phyloP scores from a whole-genome alignment of 2,329 filamentous ascomycete genomes.

The Botryosphaeria agaves region DNA sequence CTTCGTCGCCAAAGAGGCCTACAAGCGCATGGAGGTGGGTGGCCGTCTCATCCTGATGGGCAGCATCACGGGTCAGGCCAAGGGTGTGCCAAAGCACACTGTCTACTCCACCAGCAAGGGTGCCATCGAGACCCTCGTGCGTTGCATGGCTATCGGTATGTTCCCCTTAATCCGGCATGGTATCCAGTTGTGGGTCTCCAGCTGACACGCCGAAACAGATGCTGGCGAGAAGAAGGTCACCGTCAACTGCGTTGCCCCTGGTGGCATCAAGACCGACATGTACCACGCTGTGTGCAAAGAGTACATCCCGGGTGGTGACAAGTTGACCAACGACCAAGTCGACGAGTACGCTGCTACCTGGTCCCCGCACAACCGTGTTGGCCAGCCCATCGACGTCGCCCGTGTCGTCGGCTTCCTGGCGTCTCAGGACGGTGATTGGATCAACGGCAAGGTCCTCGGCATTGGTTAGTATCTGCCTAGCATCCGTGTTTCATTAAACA shows the following conservation, averaged over 20 bases:
- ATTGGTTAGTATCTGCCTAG: too few species aligned
- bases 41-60: slow-evolving; percentile 37
- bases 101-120: slow-evolving; percentile 37
- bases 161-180: too few species aligned
- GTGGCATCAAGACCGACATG: slow-evolving; percentile 39
- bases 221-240: slow-evolving; percentile 37
- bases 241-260: slow-evolving; percentile 42
- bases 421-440: slow-evolving; percentile 38
- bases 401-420: slow-evolving; percentile 45
- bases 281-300: slow-evolving; percentile 47
- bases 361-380: slow-evolving; percentile 47
- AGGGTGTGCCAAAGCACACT: slow-evolving; percentile 36
- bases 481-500: too few species aligned
- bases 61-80: slow-evolving; percentile 38
- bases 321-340: slow-evolving; percentile 38
- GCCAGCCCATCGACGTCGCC: slow-evolving; percentile 50
- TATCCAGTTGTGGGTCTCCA: too few species aligned
- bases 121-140: slow-evolving; percentile 35
- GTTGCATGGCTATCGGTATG: slow-evolving; percentile 34
- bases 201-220: slow-evolving; percentile 13
- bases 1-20: slow-evolving; percentile 41
- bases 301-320: slow-evolving; percentile 41
- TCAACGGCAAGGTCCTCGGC: slow-evolving; percentile 36
- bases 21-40: slow-evolving; percentile 33
- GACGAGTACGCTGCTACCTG: slow-evolving; percentile 46